Conservation (phyloP, 2,329 filamentous ascomycete genomes). For the Didymella lethalis region DNA sequence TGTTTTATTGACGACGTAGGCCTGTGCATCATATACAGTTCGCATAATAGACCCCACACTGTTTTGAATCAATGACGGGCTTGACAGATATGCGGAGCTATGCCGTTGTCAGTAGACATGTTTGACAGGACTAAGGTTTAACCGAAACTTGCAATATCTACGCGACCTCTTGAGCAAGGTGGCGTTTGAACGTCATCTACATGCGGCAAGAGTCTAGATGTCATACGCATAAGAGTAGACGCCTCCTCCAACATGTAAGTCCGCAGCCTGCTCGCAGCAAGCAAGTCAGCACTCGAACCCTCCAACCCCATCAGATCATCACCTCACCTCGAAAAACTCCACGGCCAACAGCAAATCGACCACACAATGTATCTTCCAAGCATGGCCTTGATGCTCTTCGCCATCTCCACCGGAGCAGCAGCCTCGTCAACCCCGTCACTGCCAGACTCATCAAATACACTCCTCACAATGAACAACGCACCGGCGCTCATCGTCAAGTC, state of each 20-base stretch:
- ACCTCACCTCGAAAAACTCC: too few relatives aligned
- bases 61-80: conserved; percentile 13
- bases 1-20: neutral
- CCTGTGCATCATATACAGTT: neutral
- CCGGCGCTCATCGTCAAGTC: neutral
- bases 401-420: neutral
- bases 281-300: neutral
- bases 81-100: conserved; percentile 2
- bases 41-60: neutral
- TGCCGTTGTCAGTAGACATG: too few relatives aligned
- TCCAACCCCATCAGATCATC: too few relatives aligned
- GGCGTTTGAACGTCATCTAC: neutral
- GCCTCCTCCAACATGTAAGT: neutral
- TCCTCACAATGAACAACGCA: conserved; percentile 6
- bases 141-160: conserved; percentile 5
- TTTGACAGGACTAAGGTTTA: too few relatives aligned
- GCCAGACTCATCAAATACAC: conserved; percentile 1
- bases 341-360: too few relatives aligned
- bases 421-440: neutral
- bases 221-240: conserved; percentile 1
- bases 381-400: conserved; percentile 1
- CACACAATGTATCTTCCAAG: conserved; percentile 6
- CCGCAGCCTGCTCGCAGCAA: neutral
- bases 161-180: conserved; percentile 1
- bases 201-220: neutral